Conservation (phyloP, 805 yeast genomes). For the Wickerhamiella vanderwaltii region DNA sequence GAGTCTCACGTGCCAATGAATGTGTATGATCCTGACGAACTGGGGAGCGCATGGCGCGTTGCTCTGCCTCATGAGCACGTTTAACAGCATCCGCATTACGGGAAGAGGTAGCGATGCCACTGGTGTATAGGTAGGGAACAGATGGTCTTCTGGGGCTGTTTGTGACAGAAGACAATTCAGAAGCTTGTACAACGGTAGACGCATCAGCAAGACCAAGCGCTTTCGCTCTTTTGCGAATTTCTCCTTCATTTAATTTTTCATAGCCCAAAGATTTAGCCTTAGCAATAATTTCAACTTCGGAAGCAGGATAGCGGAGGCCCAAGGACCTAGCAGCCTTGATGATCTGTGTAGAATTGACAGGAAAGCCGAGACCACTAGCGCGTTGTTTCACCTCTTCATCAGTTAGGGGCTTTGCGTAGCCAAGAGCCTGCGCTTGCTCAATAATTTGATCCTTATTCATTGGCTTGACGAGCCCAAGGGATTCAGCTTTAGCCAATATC, state of each 20-base stretch:
- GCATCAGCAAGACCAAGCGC: slow-evolving; percentile 44
- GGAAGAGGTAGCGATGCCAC: background rate
- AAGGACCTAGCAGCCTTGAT: slow-evolving; percentile 15
- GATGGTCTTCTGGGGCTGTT: slow-evolving; percentile 2
- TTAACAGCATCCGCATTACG: slow-evolving; percentile 6
- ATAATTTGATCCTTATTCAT: slow-evolving; percentile 11
- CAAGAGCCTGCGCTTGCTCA: slow-evolving; percentile 18
- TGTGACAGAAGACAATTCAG: no score
- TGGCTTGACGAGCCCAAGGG: slow-evolving; percentile 13
- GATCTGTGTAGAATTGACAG: slow-evolving; percentile 15
- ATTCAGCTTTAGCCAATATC: slow-evolving; percentile 7
- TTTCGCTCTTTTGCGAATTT: slow-evolving; percentile 5
- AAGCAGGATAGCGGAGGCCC: slow-evolving; percentile 17
- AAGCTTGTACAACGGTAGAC: no score
- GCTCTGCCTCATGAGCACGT: slow-evolving; percentile 6
- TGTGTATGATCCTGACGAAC: background rate
- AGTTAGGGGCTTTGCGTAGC: slow-evolving; percentile 8
- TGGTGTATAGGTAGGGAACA: background rate
- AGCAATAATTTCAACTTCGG: slow-evolving; percentile 11
- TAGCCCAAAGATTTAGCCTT: slow-evolving; percentile 17
- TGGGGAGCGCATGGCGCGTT: slow-evolving; percentile 4
- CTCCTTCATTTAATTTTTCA: background rate
- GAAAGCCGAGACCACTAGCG: slow-evolving; percentile 14
- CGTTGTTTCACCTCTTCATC: slow-evolving; percentile 9
- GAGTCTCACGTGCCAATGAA: background rate